Percentiles rank a stretch among this genome's conserved stretches.
Evolutionary conservation across 2,329 filamentous ascomycete genomes (phyloP).

Genomic region (Coniochaeta pulveracea): DNA sequence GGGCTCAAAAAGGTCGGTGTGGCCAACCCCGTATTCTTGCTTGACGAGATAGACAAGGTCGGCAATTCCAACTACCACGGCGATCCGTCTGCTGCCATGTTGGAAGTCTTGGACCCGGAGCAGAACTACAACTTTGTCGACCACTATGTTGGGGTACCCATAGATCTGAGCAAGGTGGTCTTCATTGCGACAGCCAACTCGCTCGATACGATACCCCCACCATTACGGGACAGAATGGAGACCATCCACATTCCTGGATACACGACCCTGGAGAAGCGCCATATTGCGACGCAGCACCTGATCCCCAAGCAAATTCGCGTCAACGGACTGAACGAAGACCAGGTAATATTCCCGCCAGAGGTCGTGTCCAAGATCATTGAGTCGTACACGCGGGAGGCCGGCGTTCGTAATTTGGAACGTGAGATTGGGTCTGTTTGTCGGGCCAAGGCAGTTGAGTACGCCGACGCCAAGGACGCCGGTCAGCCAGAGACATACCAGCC

Average conservation of each 20-base stretch:
- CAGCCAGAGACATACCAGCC: constrained; percentile 61
- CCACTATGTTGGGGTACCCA: constrained; percentile 91
- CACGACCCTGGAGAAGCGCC: constrained; percentile 91
- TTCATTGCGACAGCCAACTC: constrained; percentile 97
- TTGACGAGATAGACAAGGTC: constrained; percentile 98
- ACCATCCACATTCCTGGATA: constrained; percentile 89
- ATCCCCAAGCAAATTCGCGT: constrained; percentile 90
- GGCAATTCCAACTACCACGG: constrained; percentile 86
- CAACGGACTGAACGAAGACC: constrained; percentile 69
- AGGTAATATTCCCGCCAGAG: constrained; percentile 67
- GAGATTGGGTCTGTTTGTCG: constrained; percentile 93
- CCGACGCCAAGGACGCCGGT: constrained; percentile 72
- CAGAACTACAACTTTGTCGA: constrained; percentile 93
- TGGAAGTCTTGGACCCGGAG: constrained; percentile 93
- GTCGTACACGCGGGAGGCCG: constrained; percentile 90
- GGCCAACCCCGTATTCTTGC: constrained; percentile 84
- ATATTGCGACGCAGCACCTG: constrained; percentile 88
- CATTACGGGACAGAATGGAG: constrained; percentile 93
- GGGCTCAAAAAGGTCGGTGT: constrained; percentile 93
- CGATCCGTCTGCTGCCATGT: constrained; percentile 92
- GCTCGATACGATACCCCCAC: constrained; percentile 88
- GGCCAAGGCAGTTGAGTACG: constrained; percentile 88
- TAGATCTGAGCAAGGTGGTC: constrained; percentile 90
- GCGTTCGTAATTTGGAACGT: constrained; percentile 89
- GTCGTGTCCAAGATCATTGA: constrained; percentile 94